A percentile compares a stretch with the other conserved stretches of the same genome.
These are phyloP conservation scores for Fusarium bactridioides DNA, from an alignment of 2,329 filamentous ascomycete species.

Conservation along the genomic window DNA sequence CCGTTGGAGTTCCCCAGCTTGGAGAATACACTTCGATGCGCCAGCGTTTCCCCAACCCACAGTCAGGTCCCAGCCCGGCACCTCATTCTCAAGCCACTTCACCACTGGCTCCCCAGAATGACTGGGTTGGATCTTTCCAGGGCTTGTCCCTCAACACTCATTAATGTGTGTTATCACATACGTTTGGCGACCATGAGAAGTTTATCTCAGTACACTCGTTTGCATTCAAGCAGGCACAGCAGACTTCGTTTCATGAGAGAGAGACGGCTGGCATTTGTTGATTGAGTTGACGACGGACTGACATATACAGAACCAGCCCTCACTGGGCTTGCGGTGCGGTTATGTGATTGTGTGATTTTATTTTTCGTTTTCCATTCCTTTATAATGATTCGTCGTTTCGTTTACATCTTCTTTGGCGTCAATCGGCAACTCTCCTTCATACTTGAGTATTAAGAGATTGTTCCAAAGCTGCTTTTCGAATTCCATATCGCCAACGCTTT, in stretches of 20 bases:
- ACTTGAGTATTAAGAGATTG: slow-evolving; percentile 30
- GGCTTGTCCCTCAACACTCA: slow-evolving; percentile 75
- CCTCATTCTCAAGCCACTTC: slow-evolving; percentile 51
- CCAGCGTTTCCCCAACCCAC: slow-evolving; percentile 55
- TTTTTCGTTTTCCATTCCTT: background rate
- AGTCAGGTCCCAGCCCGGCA: slow-evolving; percentile 46
- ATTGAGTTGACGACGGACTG: slow-evolving; percentile 13
- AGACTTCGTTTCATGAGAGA: background rate
- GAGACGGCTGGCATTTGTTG: slow-evolving; percentile 7
- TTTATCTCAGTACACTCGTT: slow-evolving; percentile 10
- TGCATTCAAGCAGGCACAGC: background rate
- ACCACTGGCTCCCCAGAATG: slow-evolving; percentile 56
- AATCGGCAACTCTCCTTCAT: slow-evolving; percentile 18
- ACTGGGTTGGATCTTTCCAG: slow-evolving; percentile 73
- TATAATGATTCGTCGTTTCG: slow-evolving; percentile 16
- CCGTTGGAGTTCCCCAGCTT: slow-evolving; percentile 46
- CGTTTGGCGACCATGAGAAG: slow-evolving; percentile 5
- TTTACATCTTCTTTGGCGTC: slow-evolving; percentile 34
- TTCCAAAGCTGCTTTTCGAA: slow-evolving; percentile 26
- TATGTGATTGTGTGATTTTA: slow-evolving; percentile 11
- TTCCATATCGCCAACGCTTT: slow-evolving; percentile 32
- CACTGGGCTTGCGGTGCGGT: slow-evolving; percentile 16
- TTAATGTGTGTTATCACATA: slow-evolving; percentile 42
- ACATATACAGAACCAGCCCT: slow-evolving; percentile 18
- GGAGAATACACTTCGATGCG: slow-evolving; percentile 58